Evolutionary conservation across 805 yeast species (phyloP), one percentile per base, ranked within the genome.

Genomic region (Groenewaldozyma salmanticensis): DNA sequence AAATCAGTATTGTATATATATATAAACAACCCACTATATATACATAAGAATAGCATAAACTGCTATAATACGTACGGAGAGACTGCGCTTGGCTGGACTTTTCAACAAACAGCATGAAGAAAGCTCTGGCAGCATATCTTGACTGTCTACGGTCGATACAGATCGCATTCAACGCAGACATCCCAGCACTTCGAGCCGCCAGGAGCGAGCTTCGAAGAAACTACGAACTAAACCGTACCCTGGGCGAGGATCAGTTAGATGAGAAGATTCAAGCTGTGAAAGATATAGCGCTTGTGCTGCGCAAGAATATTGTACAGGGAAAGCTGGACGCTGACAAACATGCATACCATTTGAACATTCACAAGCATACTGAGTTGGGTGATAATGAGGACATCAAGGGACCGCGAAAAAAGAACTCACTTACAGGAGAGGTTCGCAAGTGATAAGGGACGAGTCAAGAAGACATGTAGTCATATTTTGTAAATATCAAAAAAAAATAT

Each of bases 221-320:
- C 18, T 50, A 48, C 42, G 44, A 40, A 15, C 45, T 39, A n/a
- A 47, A 40, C 52, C 58, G 38, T 61, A 22, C 21, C 4, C 32
- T 43, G 9, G 20, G 79, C 37, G 75, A 72, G 41, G 71, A 75
- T 29, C 59, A 72, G 2, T 54, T 66, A 2, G 71, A 68, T 4
- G 70, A 74, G 43, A 69, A 78, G 43, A 61, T 81, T 22, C 60
- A 70, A 39, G 68, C 75, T 46, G 63, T 87, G 44, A 72, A 78
- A 40, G 88, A 79, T 15, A 81, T 90, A n/a, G 75, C 88, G 1
- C 57, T 59, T 32, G 80, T 87, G 48, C 65, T 90, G 43, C 67
- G 72, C 37, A 67, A 70, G 44, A 90, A 90, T 59, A 68, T 90
- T n/a, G 96, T 90, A 2, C 98, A 90, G 62, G 97, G 94, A 5